Base-by-base conservation (phyloP, 1,139 yeast genomes). In the Scheffersomyces segobiensis region DNA sequence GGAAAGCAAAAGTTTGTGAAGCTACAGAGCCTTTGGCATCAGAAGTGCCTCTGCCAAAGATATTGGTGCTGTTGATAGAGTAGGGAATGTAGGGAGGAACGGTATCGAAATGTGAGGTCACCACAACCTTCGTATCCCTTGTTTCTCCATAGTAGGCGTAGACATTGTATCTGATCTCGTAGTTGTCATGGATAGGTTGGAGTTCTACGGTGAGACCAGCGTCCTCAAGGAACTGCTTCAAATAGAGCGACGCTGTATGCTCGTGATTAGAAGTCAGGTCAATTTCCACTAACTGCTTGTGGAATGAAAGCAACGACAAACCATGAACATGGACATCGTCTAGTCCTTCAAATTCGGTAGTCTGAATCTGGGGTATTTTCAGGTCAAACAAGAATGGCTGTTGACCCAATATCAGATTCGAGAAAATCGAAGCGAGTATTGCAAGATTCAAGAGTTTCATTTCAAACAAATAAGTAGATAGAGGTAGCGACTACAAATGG, bases 21-120 rank as follows among this genome's bases (percentile, higher is more conserved):
- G 91, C 89, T 19, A 88, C 87, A 14, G 89, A 85, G 0, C 81
- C 90, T 65, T 88, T 88, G 47, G 91, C 93, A 65, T 88, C 93
- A 57, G 83, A 79, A 3, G 88, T 70, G 1, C 93, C 93, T 58
- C 93, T 77, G 12, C 93, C 93, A 64, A 77, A 82, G 22, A 88
- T 85, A 53, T 71, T 71, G 52, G 79, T 75, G 5, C 84, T 87
- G n/a, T 81, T 79, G 17, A 80, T 69, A 5, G 67, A 67, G 70
- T 87, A 88, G 0, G 84, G 83, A 56, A 87, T 71, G 64, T 67
- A 87, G 0, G 92, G 92, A 17, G 92, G 92, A 6, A 88, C 93
- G 0, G 92, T 88, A 65, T 88, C 93, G 50, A 87, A 83, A 65
- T 88, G 93, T 14, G 90, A 83, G 1, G 91, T 86, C 46, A 88